A percentile compares a stretch with the other conserved stretches of the same genome.
These are phyloP conservation scores for Acrodontium crateriforme DNA, from an alignment of 2,329 filamentous ascomycete species.

Conservation along the genomic window DNA sequence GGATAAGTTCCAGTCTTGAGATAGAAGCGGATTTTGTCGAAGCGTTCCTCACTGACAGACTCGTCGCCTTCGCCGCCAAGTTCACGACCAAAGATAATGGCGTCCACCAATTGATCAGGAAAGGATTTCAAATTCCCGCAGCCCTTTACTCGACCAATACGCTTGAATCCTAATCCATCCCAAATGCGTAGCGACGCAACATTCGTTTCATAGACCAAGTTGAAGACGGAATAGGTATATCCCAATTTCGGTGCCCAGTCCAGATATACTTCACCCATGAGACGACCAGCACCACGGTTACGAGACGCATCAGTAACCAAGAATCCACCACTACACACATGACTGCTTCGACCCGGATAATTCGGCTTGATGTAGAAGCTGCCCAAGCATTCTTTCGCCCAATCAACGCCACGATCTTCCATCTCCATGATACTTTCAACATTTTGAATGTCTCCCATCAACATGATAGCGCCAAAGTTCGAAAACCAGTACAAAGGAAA, in stretches of 20 bases:
- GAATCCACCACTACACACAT: conserved; percentile 60
- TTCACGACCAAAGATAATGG: conserved; percentile 48
- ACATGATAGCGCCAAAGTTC: conserved; percentile 78
- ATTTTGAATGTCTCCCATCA: conserved; percentile 59
- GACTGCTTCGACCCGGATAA: conserved; percentile 79
- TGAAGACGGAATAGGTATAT: conserved; percentile 88
- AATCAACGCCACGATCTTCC: conserved; percentile 43
- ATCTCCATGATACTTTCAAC: conserved; percentile 38
- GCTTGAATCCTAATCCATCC: conserved; percentile 85
- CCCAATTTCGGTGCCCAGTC: conserved; percentile 46
- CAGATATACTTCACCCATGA: conserved; percentile 39
- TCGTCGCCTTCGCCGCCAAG: conserved; percentile 55
- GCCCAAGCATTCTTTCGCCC: conserved; percentile 68
- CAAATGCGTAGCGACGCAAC: conserved; percentile 80
- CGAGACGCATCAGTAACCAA: conserved; percentile 34
- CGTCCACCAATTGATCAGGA: conserved; percentile 33
- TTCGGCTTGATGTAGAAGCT: conserved; percentile 94
- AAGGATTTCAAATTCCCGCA: conserved; percentile 36
- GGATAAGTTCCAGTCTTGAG: conserved; percentile 91
- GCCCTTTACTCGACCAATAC: conserved; percentile 62
- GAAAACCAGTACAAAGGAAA: conserved; percentile 85
- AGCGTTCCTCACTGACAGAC: conserved; percentile 84
- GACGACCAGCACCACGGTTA: conserved; percentile 35
- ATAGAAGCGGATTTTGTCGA: conserved; percentile 97
- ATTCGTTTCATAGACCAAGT: conserved; percentile 88